Conservation (phyloP, 2,329 filamentous ascomycete genomes). For the Colletotrichum chrysophilum region DNA sequence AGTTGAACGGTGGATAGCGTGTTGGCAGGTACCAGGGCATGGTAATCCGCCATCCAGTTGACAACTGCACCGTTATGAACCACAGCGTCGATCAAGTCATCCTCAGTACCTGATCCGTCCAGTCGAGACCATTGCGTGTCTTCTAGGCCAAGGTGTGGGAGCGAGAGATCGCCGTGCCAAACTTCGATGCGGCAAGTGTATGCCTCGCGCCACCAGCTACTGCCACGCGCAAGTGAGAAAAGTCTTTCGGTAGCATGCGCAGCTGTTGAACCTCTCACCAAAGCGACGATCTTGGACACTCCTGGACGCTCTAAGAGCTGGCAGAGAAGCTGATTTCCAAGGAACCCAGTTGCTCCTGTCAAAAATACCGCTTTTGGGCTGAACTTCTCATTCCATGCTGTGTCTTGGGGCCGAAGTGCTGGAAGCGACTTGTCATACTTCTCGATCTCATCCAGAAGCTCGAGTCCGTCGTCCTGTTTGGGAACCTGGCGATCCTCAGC, state of each 20-base stretch:
- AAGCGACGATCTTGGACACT: not conserved
- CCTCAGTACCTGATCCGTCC: not conserved
- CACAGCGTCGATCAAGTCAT: not conserved
- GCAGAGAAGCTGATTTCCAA: conserved; percentile 19
- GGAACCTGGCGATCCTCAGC: not conserved
- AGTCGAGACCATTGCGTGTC: not conserved
- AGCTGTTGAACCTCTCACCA: conserved; percentile 14
- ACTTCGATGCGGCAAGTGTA: not conserved
- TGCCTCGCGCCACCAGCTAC: conserved; percentile 23
- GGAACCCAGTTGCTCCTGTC: conserved; percentile 21
- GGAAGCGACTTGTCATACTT: not conserved
- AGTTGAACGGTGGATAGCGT: conserved; percentile 2
- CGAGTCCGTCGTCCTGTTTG: not conserved
- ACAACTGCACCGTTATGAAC: conserved; percentile 18
- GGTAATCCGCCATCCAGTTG: conserved; percentile 13
- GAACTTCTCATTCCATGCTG: not conserved
- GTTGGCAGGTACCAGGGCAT: conserved; percentile 1
- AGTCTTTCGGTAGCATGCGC: conserved; percentile 17
- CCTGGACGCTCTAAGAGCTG: not conserved
- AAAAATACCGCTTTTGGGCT: not conserved
- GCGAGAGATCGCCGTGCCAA: conserved; percentile 10
- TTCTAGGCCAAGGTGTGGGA: not conserved
- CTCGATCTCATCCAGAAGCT: conserved; percentile 3
- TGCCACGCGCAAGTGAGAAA: conserved; percentile 2
- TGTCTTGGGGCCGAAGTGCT: not conserved